Evolutionary conservation across 2,329 filamentous ascomycete genomes (phyloP).

Genomic region (Pezicula rhizophila): DNA sequence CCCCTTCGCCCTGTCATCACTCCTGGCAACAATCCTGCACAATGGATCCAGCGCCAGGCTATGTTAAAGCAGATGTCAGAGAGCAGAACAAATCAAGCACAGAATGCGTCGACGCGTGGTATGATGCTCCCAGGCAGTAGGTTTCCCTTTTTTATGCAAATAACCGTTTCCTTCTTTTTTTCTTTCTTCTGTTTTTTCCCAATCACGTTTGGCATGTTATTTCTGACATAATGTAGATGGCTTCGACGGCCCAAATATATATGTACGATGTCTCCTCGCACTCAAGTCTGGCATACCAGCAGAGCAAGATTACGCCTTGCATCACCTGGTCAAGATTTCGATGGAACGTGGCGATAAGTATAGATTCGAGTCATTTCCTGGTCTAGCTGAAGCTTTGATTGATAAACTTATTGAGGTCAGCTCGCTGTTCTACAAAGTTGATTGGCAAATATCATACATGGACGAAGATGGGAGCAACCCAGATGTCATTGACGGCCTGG

Average conservation of each 20-base stretch:
- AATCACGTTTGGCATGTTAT: no score
- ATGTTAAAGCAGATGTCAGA: constrained; percentile 31
- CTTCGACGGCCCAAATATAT: constrained; percentile 81
- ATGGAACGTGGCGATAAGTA: constrained; percentile 94
- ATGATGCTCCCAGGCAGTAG: constrained; percentile 60
- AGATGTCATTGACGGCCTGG: constrained; percentile 57
- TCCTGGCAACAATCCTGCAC: constrained; percentile 65
- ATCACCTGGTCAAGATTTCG: constrained; percentile 92
- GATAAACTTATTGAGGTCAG: constrained; percentile 78
- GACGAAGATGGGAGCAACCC: constrained; percentile 47
- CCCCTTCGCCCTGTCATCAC: constrained; percentile 69
- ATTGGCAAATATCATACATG: constrained; percentile 74
- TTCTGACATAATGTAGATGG: constrained; percentile 30
- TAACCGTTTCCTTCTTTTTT: constrained; percentile 8
- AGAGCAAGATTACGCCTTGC: constrained; percentile 88
- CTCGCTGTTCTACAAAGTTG: constrained; percentile 71
- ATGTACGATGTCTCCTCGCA: constrained; percentile 78
- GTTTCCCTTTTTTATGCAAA: constrained; percentile 9
- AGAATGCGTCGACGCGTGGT: constrained; percentile 36
- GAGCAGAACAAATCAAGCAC: constrained; percentile 30
- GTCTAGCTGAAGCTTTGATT: constrained; percentile 80
- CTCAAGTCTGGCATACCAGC: constrained; percentile 71
- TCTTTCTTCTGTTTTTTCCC: not conserved
- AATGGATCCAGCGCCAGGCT: constrained; percentile 56
- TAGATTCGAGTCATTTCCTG: constrained; percentile 85